Conservation (phyloP, 768 basidiomycete genomes). For the Cantharellus cinnabarinus region DNA sequence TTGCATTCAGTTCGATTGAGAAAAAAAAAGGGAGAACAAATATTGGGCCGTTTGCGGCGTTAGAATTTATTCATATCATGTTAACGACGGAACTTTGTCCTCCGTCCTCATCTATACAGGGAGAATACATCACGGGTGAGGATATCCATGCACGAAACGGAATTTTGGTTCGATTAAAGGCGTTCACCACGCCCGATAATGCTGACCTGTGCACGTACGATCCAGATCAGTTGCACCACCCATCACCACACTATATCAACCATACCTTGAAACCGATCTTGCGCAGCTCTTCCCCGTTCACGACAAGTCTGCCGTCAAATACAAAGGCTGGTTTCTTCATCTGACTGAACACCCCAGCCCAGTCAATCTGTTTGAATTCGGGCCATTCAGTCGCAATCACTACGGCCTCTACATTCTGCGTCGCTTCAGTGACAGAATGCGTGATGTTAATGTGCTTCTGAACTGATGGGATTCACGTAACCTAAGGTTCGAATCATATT, state of each 20-base stretch:
- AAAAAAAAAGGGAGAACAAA: too few species aligned
- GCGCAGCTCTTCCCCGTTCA: conserved; percentile 60
- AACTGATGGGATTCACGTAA: conserved; percentile 25
- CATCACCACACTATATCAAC: background rate
- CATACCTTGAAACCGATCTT: conserved; percentile 66
- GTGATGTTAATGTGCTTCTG: conserved; percentile 75
- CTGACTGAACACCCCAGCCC: conserved; percentile 59
- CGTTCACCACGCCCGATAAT: background rate
- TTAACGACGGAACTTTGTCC: too few species aligned
- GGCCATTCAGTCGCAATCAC: conserved; percentile 97
- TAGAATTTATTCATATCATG: too few species aligned
- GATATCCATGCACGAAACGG: too few species aligned
- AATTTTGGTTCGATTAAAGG: background rate
- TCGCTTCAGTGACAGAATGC: conserved; percentile 64
- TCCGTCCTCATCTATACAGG: too few species aligned
- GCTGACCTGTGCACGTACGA: background rate
- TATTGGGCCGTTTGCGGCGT: too few species aligned
- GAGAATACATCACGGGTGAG: too few species aligned
- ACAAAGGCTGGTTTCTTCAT: conserved; percentile 99
- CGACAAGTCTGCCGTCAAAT: conserved; percentile 79
- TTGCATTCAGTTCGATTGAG: too few species aligned
- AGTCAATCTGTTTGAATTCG: conserved; percentile 86
- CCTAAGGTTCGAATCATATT: background rate
- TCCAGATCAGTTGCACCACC: background rate
- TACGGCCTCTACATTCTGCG: conserved; percentile 74